Conservation (phyloP, 2,329 filamentous ascomycete genomes). For the Xylariales sp. region DNA sequence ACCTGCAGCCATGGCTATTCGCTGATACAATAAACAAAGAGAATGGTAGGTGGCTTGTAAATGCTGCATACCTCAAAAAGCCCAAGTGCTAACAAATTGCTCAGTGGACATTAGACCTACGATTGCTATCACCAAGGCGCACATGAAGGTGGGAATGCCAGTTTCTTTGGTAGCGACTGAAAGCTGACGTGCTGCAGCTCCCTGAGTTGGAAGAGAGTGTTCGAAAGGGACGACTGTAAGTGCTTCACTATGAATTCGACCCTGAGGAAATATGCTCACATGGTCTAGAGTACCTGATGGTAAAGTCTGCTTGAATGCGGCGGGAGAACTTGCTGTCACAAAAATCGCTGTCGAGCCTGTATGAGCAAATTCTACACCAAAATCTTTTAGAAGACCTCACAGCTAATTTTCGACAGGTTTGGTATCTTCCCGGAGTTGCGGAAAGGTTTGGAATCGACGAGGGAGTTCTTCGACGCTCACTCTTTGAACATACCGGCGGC, state of each 20-base stretch:
- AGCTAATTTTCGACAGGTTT: slow-evolving; percentile 40
- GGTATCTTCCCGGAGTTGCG: slow-evolving; percentile 83
- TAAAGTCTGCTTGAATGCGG: slow-evolving; percentile 82
- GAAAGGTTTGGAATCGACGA: slow-evolving; percentile 95
- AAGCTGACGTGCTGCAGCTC: slow-evolving; percentile 40
- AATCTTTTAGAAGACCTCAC: too few relatives aligned
- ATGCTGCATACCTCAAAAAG: too few relatives aligned
- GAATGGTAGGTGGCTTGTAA: slow-evolving; percentile 41
- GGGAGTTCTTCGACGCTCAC: slow-evolving; percentile 73
- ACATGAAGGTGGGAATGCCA: slow-evolving; percentile 64
- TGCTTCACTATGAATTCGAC: too few relatives aligned
- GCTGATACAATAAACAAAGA: slow-evolving; percentile 74
- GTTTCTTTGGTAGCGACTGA: neutral
- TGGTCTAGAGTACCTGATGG: slow-evolving; percentile 62
- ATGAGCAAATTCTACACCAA: too few relatives aligned
- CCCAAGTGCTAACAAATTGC: slow-evolving; percentile 8
- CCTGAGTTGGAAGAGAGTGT: slow-evolving; percentile 92
- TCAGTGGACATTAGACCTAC: slow-evolving; percentile 80
- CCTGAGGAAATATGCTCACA: too few relatives aligned
- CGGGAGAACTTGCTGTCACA: slow-evolving; percentile 85
- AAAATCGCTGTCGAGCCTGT: slow-evolving; percentile 97
- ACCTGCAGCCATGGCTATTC: slow-evolving; percentile 80
- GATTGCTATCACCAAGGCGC: slow-evolving; percentile 86
- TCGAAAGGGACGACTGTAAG: slow-evolving; percentile 66
- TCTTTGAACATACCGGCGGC: slow-evolving; percentile 94